Evolutionary conservation across 345 rosid species (phyloP), one percentile per base, ranked within the genome.

Genomic region (Eutrema yunnanense): DNA sequence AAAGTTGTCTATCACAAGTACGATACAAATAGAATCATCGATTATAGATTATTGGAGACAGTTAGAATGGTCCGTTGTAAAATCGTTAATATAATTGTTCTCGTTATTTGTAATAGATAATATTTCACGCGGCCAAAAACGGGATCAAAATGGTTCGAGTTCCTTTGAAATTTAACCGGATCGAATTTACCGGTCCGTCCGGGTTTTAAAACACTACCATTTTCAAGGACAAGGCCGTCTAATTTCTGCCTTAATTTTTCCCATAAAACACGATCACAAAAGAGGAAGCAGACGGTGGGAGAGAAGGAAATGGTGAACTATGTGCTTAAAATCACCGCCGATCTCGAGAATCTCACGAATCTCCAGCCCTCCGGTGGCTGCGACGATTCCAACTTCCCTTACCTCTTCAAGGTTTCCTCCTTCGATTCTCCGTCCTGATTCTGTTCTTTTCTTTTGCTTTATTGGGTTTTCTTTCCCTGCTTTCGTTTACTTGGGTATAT

Each of bases 341-440:
- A 90, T 37, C 87, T 93, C 48, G 91, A 90, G 81, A 93, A 83
- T 71, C 84, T 93, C 69, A 82, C 96, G 12, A 73, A 78, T 54
- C 90, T 93, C 65, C 88, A 90, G 72, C 98, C 97, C 32, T 84
- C 83, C 11, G 92, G 85, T 55, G 92, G 97, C 79, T 87, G 92
- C 76, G 92, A 93, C 59, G 97, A 88, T 81, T 73, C 90, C 41
- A 48, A 74, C 72, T 93, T 93, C 86, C 73, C 87, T 74, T 93
- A 80, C 80, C 73, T 90, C 77, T 88, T 93, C 89, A 90, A 90
- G 93, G 98, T 90, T 56, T 51, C 50, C 76, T 73, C 19, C 46
- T 63, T 70, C 8, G 74, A 37, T 73, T 73, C 55, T 65, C 16
- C 53, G 2, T 49, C 32, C 12, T 49, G 2, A 34, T 32, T 13